A percentile compares a stretch with the other conserved stretches of the same genome.
Evolutionary conservation across 352 stramenopile genomes (phyloP).

Genomic region (Globisporangium radiosum): DNA sequence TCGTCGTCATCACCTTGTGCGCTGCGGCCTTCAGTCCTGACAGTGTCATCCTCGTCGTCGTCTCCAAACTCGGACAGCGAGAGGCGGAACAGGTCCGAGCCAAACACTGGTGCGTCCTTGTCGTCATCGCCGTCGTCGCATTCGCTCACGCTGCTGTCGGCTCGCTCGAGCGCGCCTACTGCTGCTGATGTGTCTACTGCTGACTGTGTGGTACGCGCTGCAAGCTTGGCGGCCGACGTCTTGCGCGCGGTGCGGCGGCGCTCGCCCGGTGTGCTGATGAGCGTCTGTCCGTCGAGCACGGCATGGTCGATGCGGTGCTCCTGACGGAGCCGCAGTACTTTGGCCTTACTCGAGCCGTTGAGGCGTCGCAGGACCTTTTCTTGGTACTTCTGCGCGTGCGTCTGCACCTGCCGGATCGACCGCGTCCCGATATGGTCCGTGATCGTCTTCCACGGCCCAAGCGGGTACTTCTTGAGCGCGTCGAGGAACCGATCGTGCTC

Average conservation of each 20-base stretch:
- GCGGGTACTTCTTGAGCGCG: conserved; percentile 13
- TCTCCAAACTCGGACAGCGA: conserved; percentile 7
- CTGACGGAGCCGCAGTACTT: conserved; percentile 11
- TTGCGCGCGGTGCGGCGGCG: conserved; percentile 4
- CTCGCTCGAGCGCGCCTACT: neutral
- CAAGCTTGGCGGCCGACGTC: neutral
- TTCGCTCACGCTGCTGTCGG: neutral
- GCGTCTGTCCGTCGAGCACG: conserved; percentile 8
- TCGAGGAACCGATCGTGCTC: conserved; percentile 16
- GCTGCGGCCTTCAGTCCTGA: neutral
- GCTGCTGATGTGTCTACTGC: neutral
- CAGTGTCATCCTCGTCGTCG: neutral
- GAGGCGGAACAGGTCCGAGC: conserved; percentile 2
- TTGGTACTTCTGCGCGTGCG: conserved; percentile 17
- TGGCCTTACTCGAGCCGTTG: conserved; percentile 7
- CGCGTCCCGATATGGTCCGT: conserved; percentile 9
- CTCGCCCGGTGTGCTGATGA: conserved; percentile 5
- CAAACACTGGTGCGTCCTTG: neutral
- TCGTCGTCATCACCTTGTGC: neutral
- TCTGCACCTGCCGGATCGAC: conserved; percentile 14
- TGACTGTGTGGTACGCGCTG: neutral
- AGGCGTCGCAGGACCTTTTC: conserved; percentile 13
- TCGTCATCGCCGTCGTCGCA: neutral
- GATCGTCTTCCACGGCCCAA: conserved; percentile 14
- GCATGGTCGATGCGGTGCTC: conserved; percentile 17